Evolutionary conservation across 345 rosid genomes (phyloP), one percentile per base, ranked within the genome.

Genomic region (Camelina laxa): DNA sequence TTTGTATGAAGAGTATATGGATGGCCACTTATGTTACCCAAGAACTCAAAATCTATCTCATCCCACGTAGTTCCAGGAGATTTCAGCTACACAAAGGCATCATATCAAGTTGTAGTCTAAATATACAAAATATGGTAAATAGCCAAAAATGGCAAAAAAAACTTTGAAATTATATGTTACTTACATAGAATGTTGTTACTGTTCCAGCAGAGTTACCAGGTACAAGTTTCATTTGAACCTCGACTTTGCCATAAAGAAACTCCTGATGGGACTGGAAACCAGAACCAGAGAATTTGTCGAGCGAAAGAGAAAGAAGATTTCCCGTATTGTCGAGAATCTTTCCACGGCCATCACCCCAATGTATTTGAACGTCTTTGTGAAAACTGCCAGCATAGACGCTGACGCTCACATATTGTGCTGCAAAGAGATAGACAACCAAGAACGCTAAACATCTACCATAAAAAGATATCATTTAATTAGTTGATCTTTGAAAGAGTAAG

Each of bases 161-260:
- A 22, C 1, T 48, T 7, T 17, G 4, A 48, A 3, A 16, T 8
- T 16, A 9, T 16, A 47, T 47, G 10, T 47, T 48, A 48, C 22
- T 48, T 48, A 48, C 53, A 48, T 48, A 48, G 5, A 48, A 48
- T 16, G 53, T 48, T 48, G 53, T 48, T 5, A 48, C 53, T 3
- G 53, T 48, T 48, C 53, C 53, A 17, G 53, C 53, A 48, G 53
- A 48, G 53, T 48, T 48, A 48, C 53, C 53, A 48, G 53, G 53
- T 8, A 48, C 53, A 48, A 48, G 53, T 48, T 48, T 48, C 53
- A 48, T 48, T 48, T 48, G 22, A 48, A 48, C 21, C 12, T 48
- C 53, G 1, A 48, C 53, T 48, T 48, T 48, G 5, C 53, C 53
- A 48, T 48, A 48, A 16, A 17, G 53, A 17, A 48, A 48, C 53